These are phyloP conservation scores for Fusarium odoratissimum DNA, from an alignment of 2,329 filamentous ascomycete genomes.

Conservation along the genomic window DNA sequence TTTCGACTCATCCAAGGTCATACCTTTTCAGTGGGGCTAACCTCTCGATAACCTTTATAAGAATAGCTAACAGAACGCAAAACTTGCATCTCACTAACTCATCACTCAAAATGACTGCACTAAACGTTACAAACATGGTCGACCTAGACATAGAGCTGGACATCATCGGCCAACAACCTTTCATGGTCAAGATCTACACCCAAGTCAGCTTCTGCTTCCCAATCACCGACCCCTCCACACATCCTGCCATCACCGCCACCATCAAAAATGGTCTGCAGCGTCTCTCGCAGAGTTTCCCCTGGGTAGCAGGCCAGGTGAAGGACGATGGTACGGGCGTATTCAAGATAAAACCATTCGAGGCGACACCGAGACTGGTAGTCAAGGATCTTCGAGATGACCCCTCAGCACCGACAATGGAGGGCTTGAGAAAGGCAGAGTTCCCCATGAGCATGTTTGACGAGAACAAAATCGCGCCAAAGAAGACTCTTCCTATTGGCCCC, in stretches of 20 bases:
- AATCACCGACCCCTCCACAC: constrained; percentile 36
- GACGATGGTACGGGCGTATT: constrained; percentile 48
- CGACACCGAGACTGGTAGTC: constrained; percentile 51
- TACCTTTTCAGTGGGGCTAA: background rate
- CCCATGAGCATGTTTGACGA: constrained; percentile 63
- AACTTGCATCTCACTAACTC: background rate
- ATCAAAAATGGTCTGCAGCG: constrained; percentile 53
- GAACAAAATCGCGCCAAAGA: constrained; percentile 53
- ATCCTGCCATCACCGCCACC: constrained; percentile 45
- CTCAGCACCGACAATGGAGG: constrained; percentile 52
- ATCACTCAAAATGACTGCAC: constrained; percentile 4
- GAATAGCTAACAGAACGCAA: background rate
- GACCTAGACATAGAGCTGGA: constrained; percentile 51
- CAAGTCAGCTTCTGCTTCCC: constrained; percentile 57
- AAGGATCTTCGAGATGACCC: constrained; percentile 56
- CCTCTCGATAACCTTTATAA: background rate
- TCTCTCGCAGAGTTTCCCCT: constrained; percentile 57
- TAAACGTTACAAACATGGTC: background rate
- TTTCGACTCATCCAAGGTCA: constrained; percentile 18
- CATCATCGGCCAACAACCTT: constrained; percentile 55
- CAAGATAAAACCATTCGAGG: constrained; percentile 53
- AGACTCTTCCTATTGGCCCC: constrained; percentile 51
- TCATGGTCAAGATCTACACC: constrained; percentile 57
- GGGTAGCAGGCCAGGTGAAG: constrained; percentile 58
- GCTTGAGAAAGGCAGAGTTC: constrained; percentile 52